Evolutionary conservation across 2,329 filamentous ascomycete species (phyloP).

Genomic region (Trichoderma cornu-damae): DNA sequence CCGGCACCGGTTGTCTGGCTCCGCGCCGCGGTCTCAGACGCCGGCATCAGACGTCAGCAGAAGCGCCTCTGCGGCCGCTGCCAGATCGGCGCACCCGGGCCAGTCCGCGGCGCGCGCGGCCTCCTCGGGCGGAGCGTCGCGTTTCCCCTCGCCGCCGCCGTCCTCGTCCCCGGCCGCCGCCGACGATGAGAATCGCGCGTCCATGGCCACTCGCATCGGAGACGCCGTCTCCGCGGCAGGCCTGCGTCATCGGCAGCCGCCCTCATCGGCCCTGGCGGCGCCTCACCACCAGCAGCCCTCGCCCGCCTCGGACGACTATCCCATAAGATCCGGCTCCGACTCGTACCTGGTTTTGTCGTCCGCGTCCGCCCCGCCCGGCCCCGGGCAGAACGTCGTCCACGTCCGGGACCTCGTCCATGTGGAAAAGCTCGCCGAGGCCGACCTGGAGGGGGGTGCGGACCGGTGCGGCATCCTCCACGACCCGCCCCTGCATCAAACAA

Average conservation of each 20-base stretch:
- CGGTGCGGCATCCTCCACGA: conserved; percentile 47
- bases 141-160: conserved; percentile 51
- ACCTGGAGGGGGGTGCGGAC: conserved; percentile 47
- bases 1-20: conserved; percentile 11
- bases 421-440: conserved; percentile 77
- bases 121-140: conserved; percentile 39
- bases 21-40: conserved; percentile 21
- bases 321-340: conserved; percentile 29
- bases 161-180: conserved; percentile 46
- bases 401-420: conserved; percentile 89
- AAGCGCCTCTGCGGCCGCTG: conserved; percentile 20
- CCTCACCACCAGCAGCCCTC: conserved; percentile 31
- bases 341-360: conserved; percentile 19
- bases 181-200: conserved; percentile 40
- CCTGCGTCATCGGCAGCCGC: conserved; percentile 11
- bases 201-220: conserved; percentile 45
- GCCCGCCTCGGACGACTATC: conserved; percentile 35
- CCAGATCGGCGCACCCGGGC: conserved; percentile 17
- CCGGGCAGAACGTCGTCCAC: conserved; percentile 57
- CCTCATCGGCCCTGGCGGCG: conserved; percentile 17
- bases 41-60: neutral
- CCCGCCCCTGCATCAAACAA: conserved; percentile 50
- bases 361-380: conserved; percentile 24
- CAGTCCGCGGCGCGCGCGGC: conserved; percentile 19
- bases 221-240: conserved; percentile 29